These are phyloP conservation scores for Talaromyces trachyspermus DNA, from an alignment of 495 filamentous ascomycete genomes.

Conservation along the genomic window DNA sequence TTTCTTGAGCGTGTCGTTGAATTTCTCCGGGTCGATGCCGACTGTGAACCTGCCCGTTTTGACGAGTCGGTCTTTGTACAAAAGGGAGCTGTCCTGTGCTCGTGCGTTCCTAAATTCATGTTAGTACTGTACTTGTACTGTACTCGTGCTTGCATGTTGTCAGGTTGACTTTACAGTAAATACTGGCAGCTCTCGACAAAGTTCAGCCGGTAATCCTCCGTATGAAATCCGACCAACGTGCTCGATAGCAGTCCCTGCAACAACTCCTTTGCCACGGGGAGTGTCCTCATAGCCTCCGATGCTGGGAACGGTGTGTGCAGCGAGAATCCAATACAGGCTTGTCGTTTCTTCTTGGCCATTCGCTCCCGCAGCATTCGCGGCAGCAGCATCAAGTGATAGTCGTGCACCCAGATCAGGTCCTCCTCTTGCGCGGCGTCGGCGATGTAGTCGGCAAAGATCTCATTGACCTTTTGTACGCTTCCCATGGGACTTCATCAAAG, in stretches of 20 bases:
- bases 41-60: slow-evolving; percentile 82
- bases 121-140: slow-evolving; percentile 52
- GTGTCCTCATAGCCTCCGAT: slow-evolving; percentile 82
- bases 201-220: slow-evolving; percentile 87
- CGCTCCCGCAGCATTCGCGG: slow-evolving; percentile 80
- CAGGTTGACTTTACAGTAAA: slow-evolving; percentile 54
- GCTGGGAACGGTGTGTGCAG: slow-evolving; percentile 92
- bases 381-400: slow-evolving; percentile 92
- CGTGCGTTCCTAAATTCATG: slow-evolving; percentile 13
- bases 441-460: slow-evolving; percentile 74
- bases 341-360: slow-evolving; percentile 55
- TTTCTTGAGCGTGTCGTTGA: slow-evolving; percentile 78
- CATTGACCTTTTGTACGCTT: slow-evolving; percentile 83
- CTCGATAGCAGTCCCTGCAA: slow-evolving; percentile 73
- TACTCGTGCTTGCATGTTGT: slow-evolving; percentile 13
- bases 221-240: slow-evolving; percentile 90
- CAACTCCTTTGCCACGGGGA: slow-evolving; percentile 80
- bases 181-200: slow-evolving; percentile 79
- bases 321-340: slow-evolving; percentile 89
- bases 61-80: slow-evolving; percentile 65
- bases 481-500: slow-evolving; percentile 82
- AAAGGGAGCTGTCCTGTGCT: slow-evolving; percentile 65
- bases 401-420: slow-evolving; percentile 90
- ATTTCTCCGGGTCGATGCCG: slow-evolving; percentile 94
- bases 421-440: slow-evolving; percentile 65